Base-by-base conservation (phyloP, 108 stramenopile species). In the Nitzschia sp. region DNA sequence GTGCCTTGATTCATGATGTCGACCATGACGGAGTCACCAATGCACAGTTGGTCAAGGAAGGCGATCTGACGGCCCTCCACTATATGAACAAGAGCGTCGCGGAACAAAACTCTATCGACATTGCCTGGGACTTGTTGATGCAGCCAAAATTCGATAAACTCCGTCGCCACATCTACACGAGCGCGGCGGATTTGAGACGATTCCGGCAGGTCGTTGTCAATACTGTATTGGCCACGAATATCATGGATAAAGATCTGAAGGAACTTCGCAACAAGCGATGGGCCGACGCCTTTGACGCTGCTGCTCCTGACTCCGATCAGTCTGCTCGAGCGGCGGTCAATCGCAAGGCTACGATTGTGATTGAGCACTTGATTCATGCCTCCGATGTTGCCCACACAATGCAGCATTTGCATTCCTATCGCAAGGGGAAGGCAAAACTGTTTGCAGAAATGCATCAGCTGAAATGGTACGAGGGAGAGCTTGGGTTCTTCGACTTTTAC, bases 21-120 rank as follows among this genome's bases (percentile, higher is more conserved):
- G 82, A 79, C 36, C 82, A 82, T 33, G 35, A 34, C 9, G 82
- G 82, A 27, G 82, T 79, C 3, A 61, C 82, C 23, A 82, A 82
- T 57, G 51, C 53, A 3, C 82, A 78, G 53, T 77, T 82, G 13
- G 82, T 78, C 45, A 76, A 72, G 38, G 82, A 82, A 54, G 27
- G 42, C 5, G 24, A 51, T 62, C 74, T 63, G 3, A 31, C 79
- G 17, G 70, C 78, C 2, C 30, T 42, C 18, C 27, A 59, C 26
- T 79, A 78, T 49, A 47, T 72, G 17, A 71, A 76, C 33, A 70
- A 63, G 26, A 78, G 77, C n/a, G 73, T 82, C 1, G 78, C 78
- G 9, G 82, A 82, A 32, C 78, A 82, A 62, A 71, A 78, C 35
- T 76, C 75, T 3, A 65, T 78, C 26, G 68, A 71, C 65, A 21